Conservation (phyloP, 139 green algal genomes). For the Chlorella sp. region DNA sequence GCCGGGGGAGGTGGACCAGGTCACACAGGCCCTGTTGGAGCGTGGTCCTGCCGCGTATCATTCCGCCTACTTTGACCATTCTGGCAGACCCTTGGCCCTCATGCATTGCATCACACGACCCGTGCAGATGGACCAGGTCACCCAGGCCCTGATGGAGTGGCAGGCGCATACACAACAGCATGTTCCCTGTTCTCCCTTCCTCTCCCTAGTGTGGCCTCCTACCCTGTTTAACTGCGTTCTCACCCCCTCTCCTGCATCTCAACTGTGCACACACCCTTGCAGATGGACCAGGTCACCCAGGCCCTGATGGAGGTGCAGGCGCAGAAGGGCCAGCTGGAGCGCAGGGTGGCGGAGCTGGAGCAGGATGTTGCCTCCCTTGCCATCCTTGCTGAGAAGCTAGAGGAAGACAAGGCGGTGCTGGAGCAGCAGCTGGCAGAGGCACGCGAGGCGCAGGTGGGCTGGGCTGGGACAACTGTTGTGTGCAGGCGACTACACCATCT, state of each 20-base stretch:
- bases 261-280: not conserved
- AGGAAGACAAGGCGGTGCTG: constrained; percentile 36
- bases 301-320: constrained; percentile 20
- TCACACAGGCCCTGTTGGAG: constrained; percentile 30
- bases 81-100: not conserved
- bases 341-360: constrained; percentile 25
- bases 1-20: no score
- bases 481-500: no score
- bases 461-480: no score
- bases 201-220: no score
- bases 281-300: constrained; percentile 42
- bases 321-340: constrained; percentile 28
- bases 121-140: constrained; percentile 39
- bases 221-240: no score
- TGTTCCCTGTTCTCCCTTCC: no score
- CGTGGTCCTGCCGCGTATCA: not conserved
- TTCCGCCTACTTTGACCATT: no score
- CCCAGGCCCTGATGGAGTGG: constrained; percentile 21
- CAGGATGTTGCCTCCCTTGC: constrained; percentile 30
- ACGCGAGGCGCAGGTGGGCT: constrained; percentile 10
- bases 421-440: constrained; percentile 39
- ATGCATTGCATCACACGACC: not conserved
- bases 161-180: no score
- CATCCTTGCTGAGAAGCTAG: constrained; percentile 33
- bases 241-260: not conserved